Evolutionary conservation across 768 basidiomycete species (phyloP).

Genomic region (Pisolithus orientalis): DNA sequence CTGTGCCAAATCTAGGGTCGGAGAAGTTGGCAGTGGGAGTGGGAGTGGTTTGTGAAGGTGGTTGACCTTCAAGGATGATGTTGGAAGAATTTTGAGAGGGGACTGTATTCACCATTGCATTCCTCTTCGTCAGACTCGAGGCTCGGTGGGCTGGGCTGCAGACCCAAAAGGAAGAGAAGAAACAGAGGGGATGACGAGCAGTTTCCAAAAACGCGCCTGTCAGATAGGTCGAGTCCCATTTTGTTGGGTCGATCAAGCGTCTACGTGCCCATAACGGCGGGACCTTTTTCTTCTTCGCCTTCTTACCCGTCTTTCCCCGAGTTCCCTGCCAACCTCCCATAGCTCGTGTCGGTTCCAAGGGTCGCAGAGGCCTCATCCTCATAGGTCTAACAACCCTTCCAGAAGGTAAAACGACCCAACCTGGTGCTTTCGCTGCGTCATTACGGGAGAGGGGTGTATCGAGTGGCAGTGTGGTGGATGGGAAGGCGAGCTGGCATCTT

Average conservation of each 20-base stretch:
- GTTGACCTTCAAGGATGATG: no score
- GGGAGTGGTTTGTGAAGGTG: no score
- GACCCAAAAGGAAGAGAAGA: not conserved
- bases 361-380: conserved; percentile 51
- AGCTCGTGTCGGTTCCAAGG: conserved; percentile 33
- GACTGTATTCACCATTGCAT: no score
- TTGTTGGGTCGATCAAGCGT: conserved; percentile 65
- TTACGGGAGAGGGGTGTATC: conserved; percentile 53
- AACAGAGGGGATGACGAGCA: conserved; percentile 6
- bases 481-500: conserved; percentile 25
- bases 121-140: no score
- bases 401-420: conserved; percentile 66
- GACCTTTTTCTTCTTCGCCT: conserved; percentile 43
- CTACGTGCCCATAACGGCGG: conserved; percentile 54
- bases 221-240: conserved; percentile 64
- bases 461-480: conserved; percentile 59
- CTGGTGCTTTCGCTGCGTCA: conserved; percentile 46
- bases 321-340: conserved; percentile 4
- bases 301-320: conserved; percentile 13
- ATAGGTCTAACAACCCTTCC: conserved; percentile 62
- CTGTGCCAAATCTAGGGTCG: no score
- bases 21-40: no score
- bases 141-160: no score
- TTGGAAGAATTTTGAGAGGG: no score
- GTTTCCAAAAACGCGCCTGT: conserved; percentile 62